Conservation (phyloP, 305 asterid species). For the Coffea humblotiana region DNA sequence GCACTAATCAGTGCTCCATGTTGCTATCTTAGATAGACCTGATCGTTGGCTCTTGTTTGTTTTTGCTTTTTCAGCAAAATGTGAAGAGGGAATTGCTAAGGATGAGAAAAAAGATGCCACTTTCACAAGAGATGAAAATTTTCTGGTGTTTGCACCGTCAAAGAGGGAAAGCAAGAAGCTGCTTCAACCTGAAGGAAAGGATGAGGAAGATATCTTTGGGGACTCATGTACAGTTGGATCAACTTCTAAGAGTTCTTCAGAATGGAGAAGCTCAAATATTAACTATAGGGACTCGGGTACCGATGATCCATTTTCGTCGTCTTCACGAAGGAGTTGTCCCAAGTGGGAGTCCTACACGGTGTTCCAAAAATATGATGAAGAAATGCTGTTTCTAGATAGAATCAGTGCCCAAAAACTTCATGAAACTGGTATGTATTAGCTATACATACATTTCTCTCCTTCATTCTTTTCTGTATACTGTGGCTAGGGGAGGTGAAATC, state of each 20-base stretch:
- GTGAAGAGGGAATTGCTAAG: conserved; percentile 16
- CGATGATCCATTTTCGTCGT: conserved; percentile 90
- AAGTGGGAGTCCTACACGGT: conserved; percentile 94
- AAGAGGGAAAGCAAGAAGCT: conserved; percentile 50
- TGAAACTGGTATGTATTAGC: conserved; percentile 59
- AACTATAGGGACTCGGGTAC: conserved; percentile 51
- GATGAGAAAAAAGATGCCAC: conserved; percentile 32
- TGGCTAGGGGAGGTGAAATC: not conserved
- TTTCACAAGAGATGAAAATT: conserved; percentile 45
- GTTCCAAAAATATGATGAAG: conserved; percentile 93
- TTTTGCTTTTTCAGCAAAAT: conserved; percentile 28
- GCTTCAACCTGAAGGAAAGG: conserved; percentile 33
- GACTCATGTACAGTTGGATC: conserved; percentile 83
- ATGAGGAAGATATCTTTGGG: conserved; percentile 51
- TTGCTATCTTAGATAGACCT: not conserved
- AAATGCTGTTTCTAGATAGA: conserved; percentile 81
- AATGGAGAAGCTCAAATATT: conserved; percentile 78
- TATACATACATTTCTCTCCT: no score
- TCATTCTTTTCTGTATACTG: not conserved
- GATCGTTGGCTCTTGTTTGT: not conserved
- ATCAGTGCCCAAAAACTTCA: conserved; percentile 76
- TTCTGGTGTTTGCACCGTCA: conserved; percentile 47
- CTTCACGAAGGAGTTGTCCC: conserved; percentile 90
- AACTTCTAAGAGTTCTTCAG: conserved; percentile 86
- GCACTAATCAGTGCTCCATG: not conserved